Percentiles rank a stretch among this genome's conserved stretches.
phyloP scores from a whole-genome alignment of 495 filamentous ascomycete genomes.

The Parmelia sp. region DNA sequence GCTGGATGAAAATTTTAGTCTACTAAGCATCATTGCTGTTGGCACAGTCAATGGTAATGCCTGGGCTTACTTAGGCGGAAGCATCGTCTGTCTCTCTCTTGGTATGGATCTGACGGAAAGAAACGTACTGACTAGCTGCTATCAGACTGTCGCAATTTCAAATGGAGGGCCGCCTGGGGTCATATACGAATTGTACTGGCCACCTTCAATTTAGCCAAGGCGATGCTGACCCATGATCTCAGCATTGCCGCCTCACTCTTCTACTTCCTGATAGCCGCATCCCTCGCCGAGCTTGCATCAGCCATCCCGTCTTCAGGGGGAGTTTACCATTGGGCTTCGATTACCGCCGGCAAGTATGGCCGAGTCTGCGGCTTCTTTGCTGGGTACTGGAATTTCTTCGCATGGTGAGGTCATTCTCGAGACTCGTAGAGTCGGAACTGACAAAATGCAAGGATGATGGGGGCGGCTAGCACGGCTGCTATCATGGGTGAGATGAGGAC shows the following conservation, averaged over 20 bases:
- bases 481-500: constrained; percentile 49
- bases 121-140: background rate
- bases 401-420: constrained; percentile 41
- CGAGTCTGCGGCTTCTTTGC: constrained; percentile 67
- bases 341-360: constrained; percentile 65
- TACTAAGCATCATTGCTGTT: constrained; percentile 49
- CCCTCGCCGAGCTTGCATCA: constrained; percentile 66
- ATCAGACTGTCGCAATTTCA: constrained; percentile 24
- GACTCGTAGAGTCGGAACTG: background rate
- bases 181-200: constrained; percentile 48
- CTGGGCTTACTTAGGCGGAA: constrained; percentile 53
- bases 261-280: constrained; percentile 48
- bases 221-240: constrained; percentile 10
- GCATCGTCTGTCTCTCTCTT: constrained; percentile 32
- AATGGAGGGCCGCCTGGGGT: constrained; percentile 48
- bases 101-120: no score
- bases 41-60: constrained; percentile 51
- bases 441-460: constrained; percentile 28
- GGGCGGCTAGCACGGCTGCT: constrained; percentile 58
- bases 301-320: constrained; percentile 73
- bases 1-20: constrained; percentile 53
- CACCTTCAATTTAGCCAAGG: background rate
- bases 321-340: constrained; percentile 76
- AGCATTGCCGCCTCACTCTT: constrained; percentile 45
- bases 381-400: constrained; percentile 73